Evolutionary conservation across 2,329 filamentous ascomycete species (phyloP).

Genomic region (Gyromitra esculenta): DNA sequence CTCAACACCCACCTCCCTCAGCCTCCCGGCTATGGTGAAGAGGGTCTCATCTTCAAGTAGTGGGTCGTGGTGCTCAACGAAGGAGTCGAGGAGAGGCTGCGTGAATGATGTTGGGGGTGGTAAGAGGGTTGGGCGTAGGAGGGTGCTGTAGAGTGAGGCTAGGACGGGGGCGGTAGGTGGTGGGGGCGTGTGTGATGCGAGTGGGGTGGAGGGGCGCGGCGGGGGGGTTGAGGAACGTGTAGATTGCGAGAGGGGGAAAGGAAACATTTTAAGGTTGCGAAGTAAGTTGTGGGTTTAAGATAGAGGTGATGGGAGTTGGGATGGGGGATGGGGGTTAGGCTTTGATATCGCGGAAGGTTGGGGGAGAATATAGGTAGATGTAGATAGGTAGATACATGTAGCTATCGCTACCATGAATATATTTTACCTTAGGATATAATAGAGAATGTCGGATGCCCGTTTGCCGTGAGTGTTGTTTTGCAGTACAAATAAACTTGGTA

Average conservation of each 20-base stretch:
- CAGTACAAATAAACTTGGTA: too few species aligned
- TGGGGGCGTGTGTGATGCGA: not conserved
- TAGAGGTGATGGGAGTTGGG: constrained; percentile 4
- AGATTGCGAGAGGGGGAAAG: not conserved
- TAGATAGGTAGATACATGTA: not conserved
- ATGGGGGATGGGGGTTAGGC: not conserved
- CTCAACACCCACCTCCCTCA: constrained; percentile 55
- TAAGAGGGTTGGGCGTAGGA: constrained; percentile 54
- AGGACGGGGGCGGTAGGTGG: constrained; percentile 37
- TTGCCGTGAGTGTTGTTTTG: not conserved
- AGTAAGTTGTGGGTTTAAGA: not conserved
- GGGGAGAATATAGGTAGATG: too few species aligned
- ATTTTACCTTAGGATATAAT: too few species aligned
- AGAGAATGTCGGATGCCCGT: too few species aligned
- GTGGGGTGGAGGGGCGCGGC: constrained; percentile 3
- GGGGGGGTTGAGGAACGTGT: constrained; percentile 13
- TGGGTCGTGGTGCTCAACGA: constrained; percentile 55
- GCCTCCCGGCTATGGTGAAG: constrained; percentile 54
- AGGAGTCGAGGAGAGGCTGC: constrained; percentile 56
- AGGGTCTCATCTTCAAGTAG: constrained; percentile 55
- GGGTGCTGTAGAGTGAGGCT: constrained; percentile 39
- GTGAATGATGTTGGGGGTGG: constrained; percentile 54
- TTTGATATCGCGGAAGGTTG: not conserved
- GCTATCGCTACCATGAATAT: too few species aligned
- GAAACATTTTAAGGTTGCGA: constrained; percentile 15